Conservation (phyloP, 31 red algal species). For the Asparagopsis taxiformis region DNA sequence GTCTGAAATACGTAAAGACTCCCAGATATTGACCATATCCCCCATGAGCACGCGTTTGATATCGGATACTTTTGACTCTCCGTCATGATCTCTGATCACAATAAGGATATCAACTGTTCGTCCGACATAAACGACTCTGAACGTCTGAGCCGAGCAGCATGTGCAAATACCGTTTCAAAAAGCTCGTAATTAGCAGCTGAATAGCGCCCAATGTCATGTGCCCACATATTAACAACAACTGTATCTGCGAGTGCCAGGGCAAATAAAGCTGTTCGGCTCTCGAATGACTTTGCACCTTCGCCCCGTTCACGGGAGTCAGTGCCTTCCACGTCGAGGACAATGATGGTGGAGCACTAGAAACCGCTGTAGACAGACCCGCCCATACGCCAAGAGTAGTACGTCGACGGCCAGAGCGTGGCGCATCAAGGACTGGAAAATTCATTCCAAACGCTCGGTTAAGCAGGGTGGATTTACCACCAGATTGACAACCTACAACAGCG, state of each 20-base stretch:
- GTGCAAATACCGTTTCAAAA: conserved; percentile 80
- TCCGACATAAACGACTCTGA: conserved; percentile 3
- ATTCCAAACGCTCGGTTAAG: conserved; percentile 87
- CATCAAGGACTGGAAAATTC: conserved; percentile 90
- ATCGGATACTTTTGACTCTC: conserved; percentile 49
- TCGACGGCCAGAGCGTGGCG: conserved; percentile 59
- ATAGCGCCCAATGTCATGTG: conserved; percentile 88
- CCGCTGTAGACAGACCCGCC: conserved; percentile 34
- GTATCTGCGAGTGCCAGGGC: conserved; percentile 75
- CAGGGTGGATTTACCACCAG: conserved; percentile 94
- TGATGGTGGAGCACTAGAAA: no score
- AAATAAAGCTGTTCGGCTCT: conserved; percentile 83
- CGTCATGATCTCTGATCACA: conserved; percentile 81
- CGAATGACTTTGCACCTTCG: conserved; percentile 77
- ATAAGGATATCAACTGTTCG: conserved; percentile 53
- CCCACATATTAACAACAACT: conserved; percentile 95
- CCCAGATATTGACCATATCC: conserved; percentile 83
- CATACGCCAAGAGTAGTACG: conserved; percentile 92
- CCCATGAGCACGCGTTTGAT: conserved; percentile 63
- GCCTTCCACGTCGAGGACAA: conserved; percentile 95
- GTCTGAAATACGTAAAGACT: conserved; percentile 7
- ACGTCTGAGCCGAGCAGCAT: conserved; percentile 37
- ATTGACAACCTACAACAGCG: conserved; percentile 87
- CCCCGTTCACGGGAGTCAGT: conserved; percentile 90
- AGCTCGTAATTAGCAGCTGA: conserved; percentile 86